Evolutionary conservation across 768 basidiomycete genomes (phyloP), one percentile per base, ranked within the genome.

Genomic region (Naganishia kalamii): DNA sequence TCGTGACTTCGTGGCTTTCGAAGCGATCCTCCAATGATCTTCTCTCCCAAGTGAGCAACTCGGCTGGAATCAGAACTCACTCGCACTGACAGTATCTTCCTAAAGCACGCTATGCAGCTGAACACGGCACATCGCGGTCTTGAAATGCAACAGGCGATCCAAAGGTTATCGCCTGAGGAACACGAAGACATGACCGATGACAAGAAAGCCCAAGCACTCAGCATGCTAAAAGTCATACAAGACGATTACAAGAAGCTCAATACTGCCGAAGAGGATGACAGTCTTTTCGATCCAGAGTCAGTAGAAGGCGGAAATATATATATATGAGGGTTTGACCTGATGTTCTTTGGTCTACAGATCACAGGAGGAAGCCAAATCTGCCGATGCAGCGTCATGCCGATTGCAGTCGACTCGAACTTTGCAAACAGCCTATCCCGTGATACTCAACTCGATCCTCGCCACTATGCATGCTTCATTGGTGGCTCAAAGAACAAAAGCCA

Each of bases 401-500:
- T 35, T 61, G 40, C 43, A 61, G n/a, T 48, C 29, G 1, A 21
- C 46, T 43, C 66, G 73, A n/a, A 49, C 71, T 41, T 80, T 96
- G 51, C 85, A 85, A 63, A 86, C 83, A 68, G 89, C 89, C 2
- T 93, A 94, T 76, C 85, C 88, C 47, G 86, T 89, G 0, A 89
- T 97, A 60, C 79, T 98, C 13, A 86, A 85, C 21, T 85, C 88
- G 37, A 86, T 96, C 32, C 75, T 98, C 21, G 80, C 82, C 61
- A 85, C 91, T 1, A 82, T 94, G 67, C 90, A 94, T 71, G 88
- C 89, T 0, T 84, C 89, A 4, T 85, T 87, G 3, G 92, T 98
- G 29, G 91, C 89, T 71, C 89, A 94, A 82, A 85, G 96, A 33
- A 93, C 92, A 0, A 98, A 98, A 76, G 94, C 94, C 0, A 80